Evolutionary conservation across 176 grass and related monocot species (phyloP), one percentile per base, ranked within the genome.

Genomic region (Miscanthus lutarioriparius): DNA sequence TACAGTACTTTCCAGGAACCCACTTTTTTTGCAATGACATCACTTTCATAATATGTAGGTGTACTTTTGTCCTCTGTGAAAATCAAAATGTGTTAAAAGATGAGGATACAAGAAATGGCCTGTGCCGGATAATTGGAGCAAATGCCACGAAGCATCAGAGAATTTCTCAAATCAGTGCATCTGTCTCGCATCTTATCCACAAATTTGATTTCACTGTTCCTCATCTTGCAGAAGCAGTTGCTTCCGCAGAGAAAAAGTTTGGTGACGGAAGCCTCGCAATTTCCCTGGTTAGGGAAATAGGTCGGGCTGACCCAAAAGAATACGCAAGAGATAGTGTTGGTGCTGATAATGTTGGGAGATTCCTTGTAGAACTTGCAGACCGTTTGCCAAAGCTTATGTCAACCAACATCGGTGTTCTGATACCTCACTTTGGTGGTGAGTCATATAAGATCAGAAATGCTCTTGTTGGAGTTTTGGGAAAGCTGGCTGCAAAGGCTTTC

Each of bases 371-470:
- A 80, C 89, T 98, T 81, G 87, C 93, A 74, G 89, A 91, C 49
- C 78, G 86, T 7, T 84, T 92, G 49, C 93, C 96, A 79, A 95
- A 88, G 75, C 87, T 98, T 66, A 86, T 98, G 80, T 98, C 91
- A 80, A 98, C 93, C 63, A 98, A 95, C 85, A 67, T 98, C 3
- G 96, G 96, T 49, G 83, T 98, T 86, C 65, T 98, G 40, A 63
- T 98, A 77, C 93, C 93, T 83, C 93, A 98, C 86, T 98, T 98
- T 81, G 93, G 93, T 81, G 96, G 96, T 9, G 96, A 98, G 14
- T 98, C 96, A 10, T 98, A 93, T 84, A 98, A 98, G 83, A 98
- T 98, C 72, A 95, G 96, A 85, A 98, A 95, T 90, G 87, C 96
- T 77, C 96, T 98, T 77, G 91, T 98, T 86, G 89, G 89, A 71